phyloP scores from a whole-genome alignment of 2,329 filamentous ascomycete species.

The Colletotrichum ledebouriae region DNA sequence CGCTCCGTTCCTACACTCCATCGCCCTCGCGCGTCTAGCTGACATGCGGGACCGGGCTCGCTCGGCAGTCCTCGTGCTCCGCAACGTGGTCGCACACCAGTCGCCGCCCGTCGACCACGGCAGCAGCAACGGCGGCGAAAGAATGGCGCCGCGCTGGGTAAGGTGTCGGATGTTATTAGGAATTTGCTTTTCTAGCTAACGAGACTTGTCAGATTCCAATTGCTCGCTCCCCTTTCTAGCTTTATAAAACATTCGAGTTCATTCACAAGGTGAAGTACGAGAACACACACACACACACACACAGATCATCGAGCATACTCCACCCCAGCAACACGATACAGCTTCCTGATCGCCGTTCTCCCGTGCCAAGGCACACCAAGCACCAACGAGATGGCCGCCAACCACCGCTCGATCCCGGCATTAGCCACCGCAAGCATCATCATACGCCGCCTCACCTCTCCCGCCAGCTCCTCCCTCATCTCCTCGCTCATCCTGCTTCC shows the following conservation, averaged over 20 bases:
- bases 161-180: background rate
- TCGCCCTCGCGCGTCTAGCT: background rate
- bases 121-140: background rate
- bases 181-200: background rate
- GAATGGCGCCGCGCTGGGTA: background rate
- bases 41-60: conserved; percentile 3
- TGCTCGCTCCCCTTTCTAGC: too few species aligned
- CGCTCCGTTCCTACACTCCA: background rate
- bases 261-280: background rate
- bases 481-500: background rate
- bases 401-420: background rate
- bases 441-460: conserved; percentile 4
- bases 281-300: background rate
- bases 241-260: background rate
- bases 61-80: conserved; percentile 7
- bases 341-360: conserved; percentile 1
- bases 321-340: background rate
- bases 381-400: conserved; percentile 10
- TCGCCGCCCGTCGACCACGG: background rate
- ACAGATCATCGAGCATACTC: background rate
- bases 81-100: background rate
- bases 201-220: background rate
- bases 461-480: background rate
- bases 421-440: background rate
- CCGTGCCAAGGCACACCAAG: background rate